Conservation (phyloP, 257 asterid genomes). For the Jacaranda copaia region DNA sequence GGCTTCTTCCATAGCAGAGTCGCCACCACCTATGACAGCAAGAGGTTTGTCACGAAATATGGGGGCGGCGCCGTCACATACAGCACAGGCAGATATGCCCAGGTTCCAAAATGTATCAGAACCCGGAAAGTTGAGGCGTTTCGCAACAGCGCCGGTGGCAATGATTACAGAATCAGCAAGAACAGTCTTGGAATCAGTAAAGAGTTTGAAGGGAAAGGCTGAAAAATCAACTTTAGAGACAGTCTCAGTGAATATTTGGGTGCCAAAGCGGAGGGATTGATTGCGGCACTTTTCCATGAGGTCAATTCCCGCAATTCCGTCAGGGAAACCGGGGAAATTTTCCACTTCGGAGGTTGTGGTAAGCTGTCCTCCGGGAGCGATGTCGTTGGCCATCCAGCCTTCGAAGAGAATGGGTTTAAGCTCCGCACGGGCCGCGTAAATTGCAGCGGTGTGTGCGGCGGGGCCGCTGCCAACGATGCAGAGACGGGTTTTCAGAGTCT, state of each 20-base stretch:
- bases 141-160: slow-evolving; percentile 93
- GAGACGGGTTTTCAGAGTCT: slow-evolving; percentile 70
- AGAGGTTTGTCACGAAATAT: slow-evolving; percentile 80
- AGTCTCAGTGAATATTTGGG: slow-evolving; percentile 75
- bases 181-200: slow-evolving; percentile 64
- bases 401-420: slow-evolving; percentile 91
- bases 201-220: slow-evolving; percentile 61
- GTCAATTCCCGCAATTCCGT: slow-evolving; percentile 76
- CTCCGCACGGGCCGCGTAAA: slow-evolving; percentile 93
- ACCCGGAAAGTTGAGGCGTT: slow-evolving; percentile 71
- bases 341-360: slow-evolving; percentile 96
- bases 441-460: slow-evolving; percentile 97
- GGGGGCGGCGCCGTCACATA: slow-evolving; percentile 97
- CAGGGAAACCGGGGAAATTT: slow-evolving; percentile 94
- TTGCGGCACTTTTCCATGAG: slow-evolving; percentile 74
- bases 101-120: slow-evolving; percentile 86
- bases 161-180: slow-evolving; percentile 79
- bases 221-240: slow-evolving; percentile 76
- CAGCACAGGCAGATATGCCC: slow-evolving; percentile 96
- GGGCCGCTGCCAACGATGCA: slow-evolving; percentile 97
- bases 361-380: slow-evolving; percentile 97
- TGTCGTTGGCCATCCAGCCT: slow-evolving; percentile 98
- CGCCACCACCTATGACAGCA: slow-evolving; percentile 98
- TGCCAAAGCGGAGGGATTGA: slow-evolving; percentile 73
- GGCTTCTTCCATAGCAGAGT: slow-evolving; percentile 99